Base-by-base conservation (phyloP, 192 early-diverging fungal species). In the Oehlia diaphana region DNA sequence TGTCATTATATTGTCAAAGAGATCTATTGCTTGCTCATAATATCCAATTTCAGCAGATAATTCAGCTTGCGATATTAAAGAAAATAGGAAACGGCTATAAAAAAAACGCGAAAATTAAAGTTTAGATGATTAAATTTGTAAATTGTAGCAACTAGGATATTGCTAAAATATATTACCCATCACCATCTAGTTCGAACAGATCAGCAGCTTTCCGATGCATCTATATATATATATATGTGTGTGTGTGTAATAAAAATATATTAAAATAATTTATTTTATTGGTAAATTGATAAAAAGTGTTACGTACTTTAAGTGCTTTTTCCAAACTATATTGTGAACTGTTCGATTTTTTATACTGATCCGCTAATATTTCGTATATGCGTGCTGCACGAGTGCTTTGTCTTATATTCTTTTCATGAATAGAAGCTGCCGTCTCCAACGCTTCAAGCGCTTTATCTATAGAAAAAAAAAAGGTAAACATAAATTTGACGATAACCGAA, bases 151-250 rank as follows among this genome's bases (percentile, higher is more conserved):
- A 58, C 5, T 58, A 21, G 4, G 53, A 58, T 58, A 21, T 21
- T 21, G 53, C 16, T 21, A 21, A 58, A 28, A 10, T 2, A 12
- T 35, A 73, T 79, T 77, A 85, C 84, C 84, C 82, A 68, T 85
- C 84, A 21, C 82, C 75, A 8, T 82, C 85, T 9, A 53, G 78
- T 61, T 81, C 77, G 63, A 44, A 86, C 8, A 86, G 70, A 16
- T 83, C 82, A 0, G 81, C 76, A 6, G 85, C 79, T 49, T 86
- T 83, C 23, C 65, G 67, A 63, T 86, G 76, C 79, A 83, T 82
- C 66, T 67, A 35, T 26, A 26, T 26, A 26, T 26, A 26, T 26
- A 26, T 26, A 26, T 26, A 26, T 26, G 26, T 26, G 26, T 26
- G 26, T 26, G 26, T 65, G 58, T 64, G 28, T 5, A 74, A 62